Percentiles rank a stretch among this genome's conserved stretches.
Conservation (phyloP, 2,329 filamentous ascomycete species). For the Lachnum nothofagi region DNA sequence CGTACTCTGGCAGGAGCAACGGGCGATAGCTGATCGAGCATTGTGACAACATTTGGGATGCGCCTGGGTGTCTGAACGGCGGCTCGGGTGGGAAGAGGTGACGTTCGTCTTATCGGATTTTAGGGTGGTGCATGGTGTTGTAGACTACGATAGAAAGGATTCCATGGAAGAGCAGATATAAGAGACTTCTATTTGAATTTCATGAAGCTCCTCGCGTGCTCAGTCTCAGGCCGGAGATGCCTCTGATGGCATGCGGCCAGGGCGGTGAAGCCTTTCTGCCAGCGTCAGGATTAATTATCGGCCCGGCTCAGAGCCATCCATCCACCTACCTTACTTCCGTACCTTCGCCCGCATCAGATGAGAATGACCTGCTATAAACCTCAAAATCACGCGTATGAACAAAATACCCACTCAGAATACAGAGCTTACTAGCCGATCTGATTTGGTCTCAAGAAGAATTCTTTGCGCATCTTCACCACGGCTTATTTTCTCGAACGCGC, state of each 20-base stretch:
- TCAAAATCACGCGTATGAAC: too few species aligned
- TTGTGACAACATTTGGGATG: constrained; percentile 52
- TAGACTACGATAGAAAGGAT: background rate
- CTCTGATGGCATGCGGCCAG: background rate
- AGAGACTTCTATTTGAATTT: background rate
- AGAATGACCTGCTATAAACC: too few species aligned
- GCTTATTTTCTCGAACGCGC: too few species aligned
- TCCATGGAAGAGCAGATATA: background rate
- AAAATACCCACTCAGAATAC: too few species aligned
- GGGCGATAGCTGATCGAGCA: constrained; percentile 87
- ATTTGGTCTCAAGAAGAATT: too few species aligned
- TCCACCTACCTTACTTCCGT: too few species aligned
- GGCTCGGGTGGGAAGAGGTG: background rate
- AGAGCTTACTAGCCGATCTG: too few species aligned
- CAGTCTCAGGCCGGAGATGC: background rate
- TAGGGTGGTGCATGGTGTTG: background rate
- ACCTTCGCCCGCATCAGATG: too few species aligned
- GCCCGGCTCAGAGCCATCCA: background rate
- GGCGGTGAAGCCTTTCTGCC: background rate
- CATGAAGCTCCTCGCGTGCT: background rate
- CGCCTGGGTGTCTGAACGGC: constrained; percentile 18
- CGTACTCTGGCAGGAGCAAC: constrained; percentile 87
- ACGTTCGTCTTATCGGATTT: background rate
- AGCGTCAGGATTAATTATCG: background rate
- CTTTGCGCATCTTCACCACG: too few species aligned